A percentile compares a stretch with the other conserved stretches of the same genome.
Evolutionary conservation across 139 green algal genomes (phyloP).

Genomic region (Chlamydomonas incerta): DNA sequence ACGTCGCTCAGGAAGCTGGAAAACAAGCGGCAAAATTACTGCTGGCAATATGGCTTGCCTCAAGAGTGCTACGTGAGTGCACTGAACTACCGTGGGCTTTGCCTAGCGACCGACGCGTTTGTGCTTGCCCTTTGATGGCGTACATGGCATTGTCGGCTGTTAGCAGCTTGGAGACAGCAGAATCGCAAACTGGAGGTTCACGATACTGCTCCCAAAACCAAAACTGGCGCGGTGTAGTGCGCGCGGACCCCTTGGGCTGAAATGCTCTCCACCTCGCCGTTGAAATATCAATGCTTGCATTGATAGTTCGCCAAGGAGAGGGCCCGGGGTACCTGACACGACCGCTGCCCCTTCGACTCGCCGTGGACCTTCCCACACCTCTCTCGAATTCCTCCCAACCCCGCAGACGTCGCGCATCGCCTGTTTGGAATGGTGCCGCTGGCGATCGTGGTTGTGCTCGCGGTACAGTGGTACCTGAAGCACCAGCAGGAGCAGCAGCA

Average conservation of each 20-base stretch:
- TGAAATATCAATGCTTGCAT: not conserved
- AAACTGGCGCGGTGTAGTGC: too few species aligned
- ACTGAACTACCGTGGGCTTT: too few species aligned
- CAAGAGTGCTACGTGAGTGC: not conserved
- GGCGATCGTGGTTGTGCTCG: not conserved
- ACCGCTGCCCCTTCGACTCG: not conserved
- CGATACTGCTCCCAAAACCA: too few species aligned
- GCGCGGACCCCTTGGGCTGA: too few species aligned
- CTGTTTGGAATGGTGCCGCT: conserved; percentile 11
- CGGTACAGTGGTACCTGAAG: not conserved
- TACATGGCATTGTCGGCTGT: too few species aligned
- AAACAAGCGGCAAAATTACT: not conserved
- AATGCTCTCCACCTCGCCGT: too few species aligned
- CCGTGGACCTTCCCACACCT: not conserved
- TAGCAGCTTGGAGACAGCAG: too few species aligned
- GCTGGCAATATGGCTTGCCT: not conserved
- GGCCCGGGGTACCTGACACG: too few species aligned
- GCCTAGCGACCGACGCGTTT: too few species aligned
- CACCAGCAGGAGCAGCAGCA: not conserved
- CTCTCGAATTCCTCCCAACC: not conserved
- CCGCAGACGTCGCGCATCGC: not conserved
- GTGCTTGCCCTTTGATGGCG: too few species aligned
- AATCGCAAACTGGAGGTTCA: too few species aligned
- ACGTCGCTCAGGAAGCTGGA: not conserved
- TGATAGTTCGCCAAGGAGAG: too few species aligned